Conservation (phyloP, 768 basidiomycete genomes). For the Mrakia frigida region DNA sequence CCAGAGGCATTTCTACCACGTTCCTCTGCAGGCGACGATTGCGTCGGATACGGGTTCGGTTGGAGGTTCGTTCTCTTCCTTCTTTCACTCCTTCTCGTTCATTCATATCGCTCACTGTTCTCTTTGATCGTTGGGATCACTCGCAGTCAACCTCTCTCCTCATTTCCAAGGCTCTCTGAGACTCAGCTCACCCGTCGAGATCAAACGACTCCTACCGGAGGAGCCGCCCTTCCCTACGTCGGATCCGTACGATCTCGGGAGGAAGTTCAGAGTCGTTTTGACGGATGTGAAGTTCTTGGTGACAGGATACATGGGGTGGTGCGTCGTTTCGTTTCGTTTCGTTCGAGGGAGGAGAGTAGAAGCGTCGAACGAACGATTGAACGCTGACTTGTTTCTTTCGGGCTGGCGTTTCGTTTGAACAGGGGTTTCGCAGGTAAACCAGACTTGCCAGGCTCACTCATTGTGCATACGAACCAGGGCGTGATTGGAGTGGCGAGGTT, state of each 20-base stretch:
- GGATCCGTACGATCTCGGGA: not conserved
- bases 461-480: not conserved
- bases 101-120: not conserved
- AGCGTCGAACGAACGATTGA: no score
- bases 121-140: no score
- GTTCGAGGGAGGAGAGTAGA: no score
- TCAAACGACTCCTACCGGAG: not conserved
- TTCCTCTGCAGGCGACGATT: not conserved
- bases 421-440: not conserved
- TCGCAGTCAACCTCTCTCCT: conserved; percentile 11
- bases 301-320: conserved; percentile 6
- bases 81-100: not conserved
- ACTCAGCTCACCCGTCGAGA: not conserved
- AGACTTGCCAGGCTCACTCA: not conserved
- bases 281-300: not conserved
- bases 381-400: not conserved
- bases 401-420: not conserved
- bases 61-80: not conserved
- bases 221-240: not conserved
- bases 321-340: not conserved
- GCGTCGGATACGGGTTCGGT: not conserved
- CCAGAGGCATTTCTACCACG: not conserved
- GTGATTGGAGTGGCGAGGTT: conserved; percentile 12
- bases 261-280: conserved; percentile 4
- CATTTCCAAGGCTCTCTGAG: conserved; percentile 9